These are phyloP conservation scores for Stagonosporopsis cucurbitacearum DNA, from an alignment of 2,329 filamentous ascomycete species.

Conservation along the genomic window DNA sequence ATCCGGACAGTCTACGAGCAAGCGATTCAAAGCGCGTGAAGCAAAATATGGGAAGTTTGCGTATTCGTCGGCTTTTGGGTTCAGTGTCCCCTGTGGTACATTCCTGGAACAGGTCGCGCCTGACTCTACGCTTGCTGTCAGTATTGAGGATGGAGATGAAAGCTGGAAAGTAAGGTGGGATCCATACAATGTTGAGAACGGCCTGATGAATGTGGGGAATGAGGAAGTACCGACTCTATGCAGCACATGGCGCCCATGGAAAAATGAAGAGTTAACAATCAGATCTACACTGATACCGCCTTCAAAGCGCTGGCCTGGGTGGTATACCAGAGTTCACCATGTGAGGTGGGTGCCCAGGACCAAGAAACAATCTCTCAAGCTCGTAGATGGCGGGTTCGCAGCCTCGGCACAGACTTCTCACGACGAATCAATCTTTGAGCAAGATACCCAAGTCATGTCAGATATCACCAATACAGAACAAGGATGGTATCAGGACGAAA, in stretches of 20 bases:
- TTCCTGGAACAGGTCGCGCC: slow-evolving; percentile 40
- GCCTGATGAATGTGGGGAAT: not conserved
- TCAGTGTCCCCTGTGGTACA: slow-evolving; percentile 52
- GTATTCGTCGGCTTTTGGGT: slow-evolving; percentile 57
- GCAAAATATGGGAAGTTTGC: slow-evolving; percentile 32
- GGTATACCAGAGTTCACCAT: slow-evolving; percentile 24
- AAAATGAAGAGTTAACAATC: slow-evolving; percentile 1
- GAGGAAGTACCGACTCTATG: not conserved
- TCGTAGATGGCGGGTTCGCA: slow-evolving; percentile 26
- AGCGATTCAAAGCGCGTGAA: slow-evolving; percentile 25
- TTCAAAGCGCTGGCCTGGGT: slow-evolving; percentile 18
- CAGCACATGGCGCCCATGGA: slow-evolving; percentile 26
- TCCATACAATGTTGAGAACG: slow-evolving; percentile 17
- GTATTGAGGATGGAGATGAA: slow-evolving; percentile 26
- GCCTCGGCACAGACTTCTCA: slow-evolving; percentile 18
- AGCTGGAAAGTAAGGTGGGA: slow-evolving; percentile 28
- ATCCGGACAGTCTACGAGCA: slow-evolving; percentile 18
- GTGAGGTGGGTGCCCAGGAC: not conserved
- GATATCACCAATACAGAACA: not conserved
- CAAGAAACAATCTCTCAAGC: not conserved
- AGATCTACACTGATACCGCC: slow-evolving; percentile 17
- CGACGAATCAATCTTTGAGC: slow-evolving; percentile 23
- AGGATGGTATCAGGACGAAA: slow-evolving; percentile 20
- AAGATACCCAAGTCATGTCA: not conserved
- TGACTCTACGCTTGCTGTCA: slow-evolving; percentile 32